Evolutionary conservation across 108 stramenopile genomes (phyloP).

Genomic region (Skeletonema potamos): DNA sequence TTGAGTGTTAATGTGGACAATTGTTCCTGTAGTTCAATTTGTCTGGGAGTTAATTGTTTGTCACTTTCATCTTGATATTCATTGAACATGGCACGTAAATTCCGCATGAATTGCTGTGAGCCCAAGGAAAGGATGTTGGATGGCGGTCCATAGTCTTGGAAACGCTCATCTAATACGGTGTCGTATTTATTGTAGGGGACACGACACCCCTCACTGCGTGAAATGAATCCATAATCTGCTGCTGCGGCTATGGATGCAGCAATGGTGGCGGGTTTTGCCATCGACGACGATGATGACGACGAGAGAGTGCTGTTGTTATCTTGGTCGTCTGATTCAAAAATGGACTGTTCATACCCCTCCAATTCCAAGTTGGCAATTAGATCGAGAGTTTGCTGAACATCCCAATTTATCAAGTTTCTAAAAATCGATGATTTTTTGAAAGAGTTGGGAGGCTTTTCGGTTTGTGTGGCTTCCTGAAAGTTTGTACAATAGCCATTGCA

Average conservation of each 20-base stretch:
- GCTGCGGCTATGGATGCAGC: conserved; percentile 51
- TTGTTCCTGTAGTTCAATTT: conserved; percentile 39
- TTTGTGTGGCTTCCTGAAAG: too few species aligned
- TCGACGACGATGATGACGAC: not conserved
- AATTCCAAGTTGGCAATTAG: conserved; percentile 9
- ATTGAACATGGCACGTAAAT: conserved; percentile 60
- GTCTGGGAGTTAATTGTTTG: conserved; percentile 25
- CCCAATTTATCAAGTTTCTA: too few species aligned
- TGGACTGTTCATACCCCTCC: conserved; percentile 3
- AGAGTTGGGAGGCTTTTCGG: too few species aligned
- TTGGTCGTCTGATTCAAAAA: conserved; percentile 8
- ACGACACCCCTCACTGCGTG: conserved; percentile 61
- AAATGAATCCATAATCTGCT: conserved; percentile 61
- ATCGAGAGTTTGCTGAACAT: conserved; percentile 3
- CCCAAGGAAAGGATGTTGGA: conserved; percentile 54
- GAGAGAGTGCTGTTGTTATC: not conserved
- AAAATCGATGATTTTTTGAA: too few species aligned
- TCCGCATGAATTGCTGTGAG: conserved; percentile 56
- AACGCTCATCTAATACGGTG: conserved; percentile 12
- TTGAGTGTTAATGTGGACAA: conserved; percentile 52
- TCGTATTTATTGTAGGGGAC: conserved; percentile 3
- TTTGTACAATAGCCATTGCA: too few species aligned
- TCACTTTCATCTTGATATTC: conserved; percentile 57
- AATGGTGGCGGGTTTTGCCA: conserved; percentile 8
- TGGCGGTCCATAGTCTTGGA: conserved; percentile 59